phyloP scores from a whole-genome alignment of 768 basidiomycete genomes.

The Gymnopilus junonius region DNA sequence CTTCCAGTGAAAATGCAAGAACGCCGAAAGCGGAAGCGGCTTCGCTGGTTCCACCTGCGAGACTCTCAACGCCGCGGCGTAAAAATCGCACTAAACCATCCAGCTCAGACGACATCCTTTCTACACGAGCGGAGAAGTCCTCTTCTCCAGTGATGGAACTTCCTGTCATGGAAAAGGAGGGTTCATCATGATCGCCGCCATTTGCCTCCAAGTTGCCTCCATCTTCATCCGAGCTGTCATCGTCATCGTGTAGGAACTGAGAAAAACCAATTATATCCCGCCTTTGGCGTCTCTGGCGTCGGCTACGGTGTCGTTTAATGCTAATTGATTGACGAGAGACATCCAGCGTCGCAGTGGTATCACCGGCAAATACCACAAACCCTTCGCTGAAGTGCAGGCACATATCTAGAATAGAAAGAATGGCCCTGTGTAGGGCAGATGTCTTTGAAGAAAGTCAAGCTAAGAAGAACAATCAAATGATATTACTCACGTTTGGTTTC shows the following conservation, averaged over 20 bases:
- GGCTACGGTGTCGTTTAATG: slow-evolving; percentile 64
- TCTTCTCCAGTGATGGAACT: slow-evolving; percentile 34
- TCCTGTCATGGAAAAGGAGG: slow-evolving; percentile 22
- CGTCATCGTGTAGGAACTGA: slow-evolving; percentile 35
- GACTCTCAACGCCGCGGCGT: slow-evolving; percentile 67
- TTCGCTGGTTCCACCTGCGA: slow-evolving; percentile 65
- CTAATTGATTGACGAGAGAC: slow-evolving; percentile 53
- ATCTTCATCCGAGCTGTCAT: slow-evolving; percentile 52
- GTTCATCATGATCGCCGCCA: slow-evolving; percentile 8
- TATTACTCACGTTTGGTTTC: slow-evolving; percentile 52
- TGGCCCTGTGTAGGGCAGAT: slow-evolving; percentile 62
- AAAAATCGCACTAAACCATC: slow-evolving; percentile 75
- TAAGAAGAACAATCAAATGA: background rate
- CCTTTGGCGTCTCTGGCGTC: slow-evolving; percentile 56
- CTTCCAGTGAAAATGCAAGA: slow-evolving; percentile 77
- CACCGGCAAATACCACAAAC: slow-evolving; percentile 63
- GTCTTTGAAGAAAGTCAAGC: slow-evolving; percentile 48
- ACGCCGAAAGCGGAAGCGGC: slow-evolving; percentile 69
- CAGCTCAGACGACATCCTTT: slow-evolving; percentile 69
- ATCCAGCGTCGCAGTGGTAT: slow-evolving; percentile 63
- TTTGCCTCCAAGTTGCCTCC: slow-evolving; percentile 43
- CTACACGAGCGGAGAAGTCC: slow-evolving; percentile 53
- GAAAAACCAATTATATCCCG: slow-evolving; percentile 69
- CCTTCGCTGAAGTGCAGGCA: slow-evolving; percentile 69
- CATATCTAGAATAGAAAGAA: slow-evolving; percentile 76